Evolutionary conservation across 1,284 basidiomycete species (phyloP).

Genomic region (Apiotrichum veenhuisii): DNA sequence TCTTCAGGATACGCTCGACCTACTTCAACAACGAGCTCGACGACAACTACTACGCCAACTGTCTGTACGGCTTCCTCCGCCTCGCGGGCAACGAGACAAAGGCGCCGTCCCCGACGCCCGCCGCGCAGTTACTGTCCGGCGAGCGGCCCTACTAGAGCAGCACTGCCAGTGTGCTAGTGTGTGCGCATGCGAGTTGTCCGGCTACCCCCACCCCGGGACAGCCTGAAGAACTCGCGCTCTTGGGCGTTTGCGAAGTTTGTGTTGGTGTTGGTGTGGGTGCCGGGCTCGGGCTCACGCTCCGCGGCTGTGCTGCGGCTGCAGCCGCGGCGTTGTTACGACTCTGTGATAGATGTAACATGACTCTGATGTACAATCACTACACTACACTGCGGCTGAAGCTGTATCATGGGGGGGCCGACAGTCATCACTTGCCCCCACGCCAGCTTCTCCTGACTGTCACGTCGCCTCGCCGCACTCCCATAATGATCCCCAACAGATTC

Average conservation of each 20-base stretch:
- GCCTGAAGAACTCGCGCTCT: too few species aligned
- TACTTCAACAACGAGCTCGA: conserved; percentile 88
- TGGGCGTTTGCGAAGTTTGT: too few species aligned
- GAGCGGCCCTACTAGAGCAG: conserved; percentile 18
- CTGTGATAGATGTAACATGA: conserved; percentile 10
- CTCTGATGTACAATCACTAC: conserved; percentile 5
- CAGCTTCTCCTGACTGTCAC: too few species aligned
- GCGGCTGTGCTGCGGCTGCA: background rate
- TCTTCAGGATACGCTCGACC: conserved; percentile 90
- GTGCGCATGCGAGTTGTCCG: too few species aligned
- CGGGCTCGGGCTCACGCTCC: background rate
- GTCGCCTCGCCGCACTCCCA: too few species aligned
- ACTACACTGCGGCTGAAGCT: too few species aligned
- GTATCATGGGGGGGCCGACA: too few species aligned
- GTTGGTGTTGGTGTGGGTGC: background rate
- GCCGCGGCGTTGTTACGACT: conserved; percentile 8
- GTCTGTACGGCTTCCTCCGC: conserved; percentile 1
- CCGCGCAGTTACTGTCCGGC: conserved; percentile 19
- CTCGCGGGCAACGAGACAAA: background rate
- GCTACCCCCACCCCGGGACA: too few species aligned
- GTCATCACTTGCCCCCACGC: too few species aligned
- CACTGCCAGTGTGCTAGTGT: background rate
- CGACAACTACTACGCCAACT: conserved; percentile 55
- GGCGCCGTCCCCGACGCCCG: conserved; percentile 21
- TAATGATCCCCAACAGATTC: too few species aligned